Evolutionary conservation across 202 grass and related monocot genomes (phyloP).

Genomic region (Digitaria exilis): DNA sequence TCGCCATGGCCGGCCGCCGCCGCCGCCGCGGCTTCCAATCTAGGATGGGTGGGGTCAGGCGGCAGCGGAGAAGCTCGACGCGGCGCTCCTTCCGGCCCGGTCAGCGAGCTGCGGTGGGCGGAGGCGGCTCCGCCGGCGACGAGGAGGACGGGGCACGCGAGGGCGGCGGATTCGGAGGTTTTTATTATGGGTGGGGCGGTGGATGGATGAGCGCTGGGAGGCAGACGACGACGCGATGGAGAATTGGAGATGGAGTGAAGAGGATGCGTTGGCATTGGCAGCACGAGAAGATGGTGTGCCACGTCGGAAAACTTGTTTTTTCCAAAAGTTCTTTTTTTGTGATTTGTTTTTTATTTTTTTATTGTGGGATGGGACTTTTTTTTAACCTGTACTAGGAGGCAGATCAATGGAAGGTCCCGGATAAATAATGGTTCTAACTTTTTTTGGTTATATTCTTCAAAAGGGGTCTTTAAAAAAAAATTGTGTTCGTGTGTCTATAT

Average conservation of each 20-base stretch:
- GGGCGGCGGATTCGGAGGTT: slow-evolving; percentile 2
- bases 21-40: slow-evolving; percentile 22
- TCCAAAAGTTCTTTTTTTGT: background rate
- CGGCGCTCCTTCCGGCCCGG: background rate
- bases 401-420: too few species aligned
- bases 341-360: background rate
- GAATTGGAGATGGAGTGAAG: too few species aligned
- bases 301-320: slow-evolving; percentile 12
- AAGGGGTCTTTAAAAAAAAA: too few species aligned
- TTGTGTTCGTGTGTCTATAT: too few species aligned
- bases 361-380: background rate
- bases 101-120: background rate
- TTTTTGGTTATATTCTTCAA: too few species aligned
- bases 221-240: background rate
- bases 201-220: background rate
- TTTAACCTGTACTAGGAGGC: background rate
- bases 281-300: background rate
- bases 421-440: background rate
- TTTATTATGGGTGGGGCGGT: slow-evolving; percentile 19
- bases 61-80: background rate
- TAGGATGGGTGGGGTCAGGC: background rate
- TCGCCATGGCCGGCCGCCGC: slow-evolving; percentile 48
- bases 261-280: background rate
- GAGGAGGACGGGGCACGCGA: background rate
- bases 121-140: slow-evolving; percentile 20